Base-by-base conservation (phyloP, 1,139 yeast genomes). In the Dujonia santamariae region DNA sequence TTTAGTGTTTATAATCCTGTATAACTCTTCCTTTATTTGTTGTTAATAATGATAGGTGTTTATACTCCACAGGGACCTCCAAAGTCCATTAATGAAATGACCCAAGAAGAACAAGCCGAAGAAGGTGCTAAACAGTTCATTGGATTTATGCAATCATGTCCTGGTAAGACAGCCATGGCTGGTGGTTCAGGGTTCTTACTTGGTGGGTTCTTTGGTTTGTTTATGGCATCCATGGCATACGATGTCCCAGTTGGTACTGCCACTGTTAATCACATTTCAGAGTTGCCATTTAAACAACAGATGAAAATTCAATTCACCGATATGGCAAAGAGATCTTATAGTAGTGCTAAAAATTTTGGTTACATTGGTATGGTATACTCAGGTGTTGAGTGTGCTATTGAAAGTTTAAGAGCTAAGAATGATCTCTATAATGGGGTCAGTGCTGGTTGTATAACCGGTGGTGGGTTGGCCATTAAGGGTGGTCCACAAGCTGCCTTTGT, bases 381-480 rank as follows among this genome's bases (percentile, higher is more conserved):
- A 3, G 97, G 97, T 19, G 95, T 92, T 3, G 98, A 92, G 57
- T 92, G 98, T 66, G 74, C 83, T 31, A 79, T 92, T 39, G 98
- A 92, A 59, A 68, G 78, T 48, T 62, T 85, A 38, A 68, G 98
- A 49, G 98, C 97, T 3, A 88, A 86, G 51, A 90, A 85, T 54
- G 98, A 92, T 60, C 76, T 90, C 16, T 88, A 85, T 64, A 92
- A 92, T 54, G 97, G 97, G 31, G 79, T 86, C 3, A 72, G 79
- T 35, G 97, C 98, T 4, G 98, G 98, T 2, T 92, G 97, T 60
- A 68, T 90, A 36, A 92, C 98, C 0, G 98, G 97, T 30, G 82
- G 79, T 15, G 97, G 96, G 0, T 72, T 92, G 39, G 95, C 97
- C 3, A 75, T 85, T 45, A 86, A 85, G 54, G 80, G 92, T 27